These are phyloP conservation scores for Apodospora peruviana DNA, from an alignment of 495 filamentous ascomycete genomes.

Conservation along the genomic window DNA sequence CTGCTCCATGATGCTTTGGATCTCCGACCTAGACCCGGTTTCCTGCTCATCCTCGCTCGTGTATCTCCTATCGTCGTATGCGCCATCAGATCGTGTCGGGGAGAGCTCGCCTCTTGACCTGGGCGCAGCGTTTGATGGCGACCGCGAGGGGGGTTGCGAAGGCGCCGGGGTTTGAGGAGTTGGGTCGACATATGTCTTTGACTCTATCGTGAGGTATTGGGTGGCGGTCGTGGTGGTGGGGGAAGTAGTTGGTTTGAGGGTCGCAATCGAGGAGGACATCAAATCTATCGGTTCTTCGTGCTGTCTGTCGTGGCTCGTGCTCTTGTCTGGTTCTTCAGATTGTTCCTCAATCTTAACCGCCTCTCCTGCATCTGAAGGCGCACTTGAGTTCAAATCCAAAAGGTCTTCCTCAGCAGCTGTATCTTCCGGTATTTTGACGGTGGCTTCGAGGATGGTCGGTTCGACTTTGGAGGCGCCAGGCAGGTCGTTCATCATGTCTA, in stretches of 20 bases:
- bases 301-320: conserved; percentile 2
- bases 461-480: neutral
- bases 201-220: conserved; percentile 37
- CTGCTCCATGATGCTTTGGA: conserved; percentile 93
- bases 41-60: conserved; percentile 53
- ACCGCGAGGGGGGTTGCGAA: conserved; percentile 45
- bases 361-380: neutral
- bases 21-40: conserved; percentile 73
- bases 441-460: neutral
- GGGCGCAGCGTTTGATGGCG: conserved; percentile 38
- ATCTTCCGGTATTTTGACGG: neutral
- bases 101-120: conserved; percentile 40
- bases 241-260: conserved; percentile 39
- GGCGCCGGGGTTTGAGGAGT: conserved; percentile 54
- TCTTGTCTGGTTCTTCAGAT: neutral
- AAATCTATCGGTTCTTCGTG: conserved; percentile 26
- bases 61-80: conserved; percentile 46
- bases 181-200: conserved; percentile 54
- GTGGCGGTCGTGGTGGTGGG: conserved; percentile 25
- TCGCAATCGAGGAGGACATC: conserved; percentile 50
- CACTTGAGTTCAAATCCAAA: conserved; percentile 7
- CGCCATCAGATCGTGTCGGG: conserved; percentile 52
- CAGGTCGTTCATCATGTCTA: neutral
- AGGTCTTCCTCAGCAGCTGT: conserved; percentile 10
- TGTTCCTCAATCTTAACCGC: too few relatives aligned